Evolutionary conservation across 495 filamentous ascomycete genomes (phyloP).

Genomic region (Trichodelitschia bisporula): DNA sequence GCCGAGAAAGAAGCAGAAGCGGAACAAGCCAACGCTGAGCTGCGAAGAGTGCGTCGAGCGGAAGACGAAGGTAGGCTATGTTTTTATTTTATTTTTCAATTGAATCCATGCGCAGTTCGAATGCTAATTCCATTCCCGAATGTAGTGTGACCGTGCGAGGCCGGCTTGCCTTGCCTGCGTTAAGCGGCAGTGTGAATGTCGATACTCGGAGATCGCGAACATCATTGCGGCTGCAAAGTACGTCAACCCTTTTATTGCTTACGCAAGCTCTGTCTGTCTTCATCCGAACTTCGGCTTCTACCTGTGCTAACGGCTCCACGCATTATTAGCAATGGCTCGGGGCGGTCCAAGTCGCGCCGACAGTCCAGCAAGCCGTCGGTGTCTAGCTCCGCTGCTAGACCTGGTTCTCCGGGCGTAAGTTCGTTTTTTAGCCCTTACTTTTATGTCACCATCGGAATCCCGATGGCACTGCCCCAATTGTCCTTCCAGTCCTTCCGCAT

Average conservation of each 20-base stretch:
- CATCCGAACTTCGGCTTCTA: no score
- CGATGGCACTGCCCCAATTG: no score
- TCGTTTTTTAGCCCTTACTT: no score
- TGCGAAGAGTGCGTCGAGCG: slow-evolving; percentile 48
- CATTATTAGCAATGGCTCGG: no score
- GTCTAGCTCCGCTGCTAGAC: no score
- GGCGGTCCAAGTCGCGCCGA: no score
- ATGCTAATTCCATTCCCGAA: slow-evolving; percentile 3
- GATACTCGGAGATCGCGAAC: slow-evolving; percentile 42
- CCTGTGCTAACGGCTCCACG: no score
- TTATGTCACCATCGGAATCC: no score
- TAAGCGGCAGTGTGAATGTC: slow-evolving; percentile 43
- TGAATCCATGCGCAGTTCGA: slow-evolving; percentile 1
- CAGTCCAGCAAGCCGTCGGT: no score
- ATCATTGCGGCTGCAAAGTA: slow-evolving; percentile 30
- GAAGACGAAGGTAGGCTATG: slow-evolving; percentile 33
- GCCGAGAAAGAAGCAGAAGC: slow-evolving; percentile 35
- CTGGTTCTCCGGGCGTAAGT: no score
- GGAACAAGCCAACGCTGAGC: slow-evolving; percentile 51
- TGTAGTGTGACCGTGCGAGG: slow-evolving; percentile 20
- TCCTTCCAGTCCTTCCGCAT: no score
- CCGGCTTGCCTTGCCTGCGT: slow-evolving; percentile 38
- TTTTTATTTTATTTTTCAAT: neutral
- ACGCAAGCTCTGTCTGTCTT: no score
- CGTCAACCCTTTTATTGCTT: slow-evolving; percentile 13